A percentile compares a stretch with the other conserved stretches of the same genome.
These are phyloP conservation scores for Cucurbita moschata DNA, from an alignment of 306 rosid genomes.

Conservation along the genomic window DNA sequence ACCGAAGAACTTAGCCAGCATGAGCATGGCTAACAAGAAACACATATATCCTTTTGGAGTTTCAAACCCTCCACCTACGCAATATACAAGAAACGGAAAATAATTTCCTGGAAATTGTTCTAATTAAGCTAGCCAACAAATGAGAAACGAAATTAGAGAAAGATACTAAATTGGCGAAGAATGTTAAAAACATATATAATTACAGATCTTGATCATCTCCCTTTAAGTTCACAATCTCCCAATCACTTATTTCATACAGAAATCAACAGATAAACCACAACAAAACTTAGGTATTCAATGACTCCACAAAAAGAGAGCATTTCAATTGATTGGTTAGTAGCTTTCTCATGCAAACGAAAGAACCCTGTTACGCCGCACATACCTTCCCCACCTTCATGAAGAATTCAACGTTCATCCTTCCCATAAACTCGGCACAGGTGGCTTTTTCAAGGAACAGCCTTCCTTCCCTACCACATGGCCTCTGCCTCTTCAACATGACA, in stretches of 20 bases:
- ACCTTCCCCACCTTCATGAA: background rate
- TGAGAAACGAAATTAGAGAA: background rate
- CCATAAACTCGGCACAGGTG: background rate
- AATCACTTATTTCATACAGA: background rate
- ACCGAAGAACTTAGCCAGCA: too few species aligned
- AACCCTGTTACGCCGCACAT: background rate
- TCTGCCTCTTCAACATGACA: background rate
- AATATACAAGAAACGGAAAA: too few species aligned
- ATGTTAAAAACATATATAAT: background rate
- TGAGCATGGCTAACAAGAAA: too few species aligned
- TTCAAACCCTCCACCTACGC: too few species aligned
- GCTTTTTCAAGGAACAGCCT: background rate
- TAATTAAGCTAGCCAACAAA: background rate
- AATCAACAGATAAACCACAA: background rate
- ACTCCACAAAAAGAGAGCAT: background rate
- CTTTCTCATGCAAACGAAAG: background rate
- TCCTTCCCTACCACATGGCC: background rate
- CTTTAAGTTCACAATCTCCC: background rate
- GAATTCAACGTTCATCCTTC: background rate
- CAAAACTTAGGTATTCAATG: background rate
- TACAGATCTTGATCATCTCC: background rate
- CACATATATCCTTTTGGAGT: too few species aligned
- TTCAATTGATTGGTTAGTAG: background rate
- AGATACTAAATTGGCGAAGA: background rate
- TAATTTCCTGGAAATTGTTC: too few species aligned